These are phyloP conservation scores for Wickerhamiella brachini DNA, from an alignment of 805 yeast genomes.

Conservation along the genomic window DNA sequence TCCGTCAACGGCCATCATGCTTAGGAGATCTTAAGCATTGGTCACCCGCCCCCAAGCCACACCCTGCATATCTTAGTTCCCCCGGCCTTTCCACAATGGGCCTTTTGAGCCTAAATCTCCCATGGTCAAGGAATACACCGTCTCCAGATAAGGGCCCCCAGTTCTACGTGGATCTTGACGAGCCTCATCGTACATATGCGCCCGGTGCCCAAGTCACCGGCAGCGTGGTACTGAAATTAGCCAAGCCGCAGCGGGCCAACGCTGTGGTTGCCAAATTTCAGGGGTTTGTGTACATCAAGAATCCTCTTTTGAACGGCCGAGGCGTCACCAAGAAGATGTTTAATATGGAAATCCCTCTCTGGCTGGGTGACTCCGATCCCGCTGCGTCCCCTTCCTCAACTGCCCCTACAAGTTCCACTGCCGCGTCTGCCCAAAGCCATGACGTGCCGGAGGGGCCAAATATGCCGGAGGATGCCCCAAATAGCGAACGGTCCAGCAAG, in stretches of 20 bases:
- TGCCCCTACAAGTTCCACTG: not conserved
- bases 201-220: constrained; percentile 54
- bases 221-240: constrained; percentile 20
- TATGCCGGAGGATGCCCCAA: no score
- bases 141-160: not conserved
- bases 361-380: not conserved
- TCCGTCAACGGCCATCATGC: no score
- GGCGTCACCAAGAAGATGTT: not conserved
- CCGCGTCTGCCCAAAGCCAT: no score
- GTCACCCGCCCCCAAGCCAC: no score
- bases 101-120: not conserved
- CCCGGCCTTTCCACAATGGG: not conserved
- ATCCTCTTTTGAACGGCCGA: not conserved
- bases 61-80: no score
- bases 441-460: no score
- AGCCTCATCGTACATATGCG: constrained; percentile 62
- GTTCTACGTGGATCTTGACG: constrained; percentile 54
- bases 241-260: constrained; percentile 16
- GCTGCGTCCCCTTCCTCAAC: not conserved
- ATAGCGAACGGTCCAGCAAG: no score
- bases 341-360: not conserved
- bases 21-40: no score
- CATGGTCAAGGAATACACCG: not conserved
- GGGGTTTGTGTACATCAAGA: constrained; percentile 12
- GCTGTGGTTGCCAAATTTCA: constrained; percentile 16